Conservation (phyloP, 2,329 filamentous ascomycete genomes). For the Colletotrichum sp. region DNA sequence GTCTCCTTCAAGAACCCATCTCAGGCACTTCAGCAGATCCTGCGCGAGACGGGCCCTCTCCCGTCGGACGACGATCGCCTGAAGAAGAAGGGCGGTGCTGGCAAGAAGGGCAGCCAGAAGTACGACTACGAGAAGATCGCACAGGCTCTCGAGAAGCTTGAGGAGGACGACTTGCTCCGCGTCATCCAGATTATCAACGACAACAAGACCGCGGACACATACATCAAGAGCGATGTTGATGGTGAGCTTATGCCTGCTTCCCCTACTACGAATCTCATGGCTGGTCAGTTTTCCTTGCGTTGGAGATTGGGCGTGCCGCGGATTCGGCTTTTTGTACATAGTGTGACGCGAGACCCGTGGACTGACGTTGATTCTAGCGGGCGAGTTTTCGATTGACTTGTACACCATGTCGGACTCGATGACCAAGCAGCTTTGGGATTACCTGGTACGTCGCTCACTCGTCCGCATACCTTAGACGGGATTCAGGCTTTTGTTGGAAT, state of each 20-base stretch:
- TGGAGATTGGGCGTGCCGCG: not conserved
- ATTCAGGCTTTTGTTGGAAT: not conserved
- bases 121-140: slow-evolving; percentile 96
- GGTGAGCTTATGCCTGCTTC: slow-evolving; percentile 61
- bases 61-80: slow-evolving; percentile 71
- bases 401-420: slow-evolving; percentile 93
- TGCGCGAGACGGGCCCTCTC: slow-evolving; percentile 87
- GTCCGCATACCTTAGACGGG: not conserved
- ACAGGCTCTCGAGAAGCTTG: slow-evolving; percentile 85
- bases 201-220: slow-evolving; percentile 92
- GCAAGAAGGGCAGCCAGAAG: slow-evolving; percentile 79
- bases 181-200: slow-evolving; percentile 99
- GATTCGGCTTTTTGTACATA: not conserved
- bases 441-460: slow-evolving; percentile 51
- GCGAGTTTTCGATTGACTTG: slow-evolving; percentile 97
- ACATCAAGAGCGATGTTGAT: slow-evolving; percentile 96
- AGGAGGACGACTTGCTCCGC: slow-evolving; percentile 90
- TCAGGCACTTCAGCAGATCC: slow-evolving; percentile 76
- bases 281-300: slow-evolving; percentile 21
- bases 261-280: slow-evolving; percentile 13
- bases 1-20: slow-evolving; percentile 94
- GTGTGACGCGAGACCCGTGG: slow-evolving; percentile 33
- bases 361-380: slow-evolving; percentile 60
- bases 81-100: slow-evolving; percentile 67
- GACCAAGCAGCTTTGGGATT: slow-evolving; percentile 96